phyloP scores from a whole-genome alignment of 176 grass and related monocot genomes.

The Eleusine coracana region DNA sequence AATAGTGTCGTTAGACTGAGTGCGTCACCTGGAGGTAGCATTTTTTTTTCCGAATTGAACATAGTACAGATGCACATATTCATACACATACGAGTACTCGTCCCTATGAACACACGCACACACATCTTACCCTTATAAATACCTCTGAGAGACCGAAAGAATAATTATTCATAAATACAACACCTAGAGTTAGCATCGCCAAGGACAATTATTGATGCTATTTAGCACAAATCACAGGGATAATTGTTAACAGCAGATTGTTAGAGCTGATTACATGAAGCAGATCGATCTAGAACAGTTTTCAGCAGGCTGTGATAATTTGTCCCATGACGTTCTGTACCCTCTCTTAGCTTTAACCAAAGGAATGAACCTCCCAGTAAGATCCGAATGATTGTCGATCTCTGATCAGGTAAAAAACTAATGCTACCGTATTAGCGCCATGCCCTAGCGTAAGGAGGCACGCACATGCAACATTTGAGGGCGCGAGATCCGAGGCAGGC shows the following conservation, averaged over 20 bases:
- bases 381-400: constrained; percentile 1
- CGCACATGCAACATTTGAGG: constrained; percentile 39
- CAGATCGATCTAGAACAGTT: constrained; percentile 42
- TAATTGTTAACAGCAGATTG: neutral
- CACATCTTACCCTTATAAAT: too few species aligned
- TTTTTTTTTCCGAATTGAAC: too few species aligned
- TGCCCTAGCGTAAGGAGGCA: constrained; percentile 39
- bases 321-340: neutral
- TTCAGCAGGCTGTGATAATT: constrained; percentile 25
- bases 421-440: neutral
- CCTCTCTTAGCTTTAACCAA: constrained; percentile 1
- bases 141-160: too few species aligned
- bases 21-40: neutral
- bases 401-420: neutral
- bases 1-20: too few species aligned
- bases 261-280: constrained; percentile 11
- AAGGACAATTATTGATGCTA: constrained; percentile 29
- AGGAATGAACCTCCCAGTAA: constrained; percentile 28
- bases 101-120: too few species aligned
- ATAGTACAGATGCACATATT: too few species aligned
- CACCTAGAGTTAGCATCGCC: neutral
- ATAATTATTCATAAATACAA: too few species aligned
- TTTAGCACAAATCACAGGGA: neutral
- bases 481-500: constrained; percentile 39
- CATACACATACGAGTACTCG: too few species aligned